Percentiles rank a stretch among this genome's conserved stretches.
These are phyloP conservation scores for Metschnikowia lochheadii DNA, from an alignment of 805 yeast species.

Conservation along the genomic window DNA sequence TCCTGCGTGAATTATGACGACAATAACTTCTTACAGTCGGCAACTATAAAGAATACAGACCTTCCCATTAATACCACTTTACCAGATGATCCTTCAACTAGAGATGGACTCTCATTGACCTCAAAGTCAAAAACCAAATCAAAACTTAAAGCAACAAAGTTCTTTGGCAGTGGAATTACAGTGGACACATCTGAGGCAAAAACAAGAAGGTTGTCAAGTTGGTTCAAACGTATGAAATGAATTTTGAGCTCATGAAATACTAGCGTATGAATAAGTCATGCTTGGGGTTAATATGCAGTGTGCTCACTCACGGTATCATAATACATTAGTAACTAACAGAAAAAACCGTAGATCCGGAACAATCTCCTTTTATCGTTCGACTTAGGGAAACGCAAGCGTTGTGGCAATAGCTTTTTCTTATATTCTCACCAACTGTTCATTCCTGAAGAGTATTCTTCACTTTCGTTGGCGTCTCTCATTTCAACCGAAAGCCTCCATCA, in stretches of 20 bases:
- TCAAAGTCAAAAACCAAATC: background rate
- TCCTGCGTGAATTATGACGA: background rate
- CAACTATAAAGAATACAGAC: background rate
- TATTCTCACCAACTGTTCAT: background rate
- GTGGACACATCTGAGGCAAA: background rate
- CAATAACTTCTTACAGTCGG: background rate
- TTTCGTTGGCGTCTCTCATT: background rate
- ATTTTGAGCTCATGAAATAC: background rate
- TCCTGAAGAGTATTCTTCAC: background rate
- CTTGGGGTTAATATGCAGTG: conserved; percentile 1
- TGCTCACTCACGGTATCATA: background rate
- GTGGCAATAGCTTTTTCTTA: background rate
- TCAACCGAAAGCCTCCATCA: background rate
- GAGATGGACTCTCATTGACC: background rate
- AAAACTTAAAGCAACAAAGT: background rate
- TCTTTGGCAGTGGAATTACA: background rate
- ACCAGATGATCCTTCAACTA: background rate
- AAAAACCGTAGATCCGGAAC: background rate
- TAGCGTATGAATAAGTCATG: background rate
- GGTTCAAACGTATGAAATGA: conserved; percentile 2
- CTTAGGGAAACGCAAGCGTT: background rate
- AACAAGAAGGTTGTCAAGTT: background rate
- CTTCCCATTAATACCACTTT: background rate
- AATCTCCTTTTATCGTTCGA: background rate
- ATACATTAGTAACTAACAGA: background rate